These are phyloP conservation scores for Tilletia horrida DNA, from an alignment of 1,284 basidiomycete genomes.

Conservation along the genomic window DNA sequence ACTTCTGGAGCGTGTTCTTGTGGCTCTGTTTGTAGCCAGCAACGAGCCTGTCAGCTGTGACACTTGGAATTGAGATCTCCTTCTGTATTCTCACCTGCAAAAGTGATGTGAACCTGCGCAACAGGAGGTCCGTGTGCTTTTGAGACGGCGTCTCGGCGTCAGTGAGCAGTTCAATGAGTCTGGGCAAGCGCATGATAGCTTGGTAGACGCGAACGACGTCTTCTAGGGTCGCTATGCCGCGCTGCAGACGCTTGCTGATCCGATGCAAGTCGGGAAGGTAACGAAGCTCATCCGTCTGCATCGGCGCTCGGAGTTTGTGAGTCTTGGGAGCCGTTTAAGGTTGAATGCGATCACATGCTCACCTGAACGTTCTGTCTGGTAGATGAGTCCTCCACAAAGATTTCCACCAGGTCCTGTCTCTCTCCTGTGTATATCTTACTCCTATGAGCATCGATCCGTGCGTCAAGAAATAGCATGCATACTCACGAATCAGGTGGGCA, in stretches of 20 bases:
- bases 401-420: constrained; percentile 80
- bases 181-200: constrained; percentile 65
- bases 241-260: constrained; percentile 87
- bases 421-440: constrained; percentile 1
- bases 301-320: constrained; percentile 1
- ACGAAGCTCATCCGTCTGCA: constrained; percentile 77
- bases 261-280: constrained; percentile 92
- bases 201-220: constrained; percentile 97
- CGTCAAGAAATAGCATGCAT: background rate
- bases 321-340: no score
- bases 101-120: constrained; percentile 38
- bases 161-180: constrained; percentile 63
- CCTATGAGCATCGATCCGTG: background rate
- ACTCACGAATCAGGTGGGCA: constrained; percentile 82
- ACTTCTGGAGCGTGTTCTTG: constrained; percentile 58
- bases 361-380: constrained; percentile 67
- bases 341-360: background rate
- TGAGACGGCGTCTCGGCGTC: constrained; percentile 56
- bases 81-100: constrained; percentile 22
- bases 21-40: constrained; percentile 16
- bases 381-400: constrained; percentile 75
- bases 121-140: constrained; percentile 27
- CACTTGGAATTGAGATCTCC: background rate
- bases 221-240: constrained; percentile 76
- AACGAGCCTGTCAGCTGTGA: background rate